Conservation (phyloP, 169 alveolate species). For the Plasmodium sp. region DNA sequence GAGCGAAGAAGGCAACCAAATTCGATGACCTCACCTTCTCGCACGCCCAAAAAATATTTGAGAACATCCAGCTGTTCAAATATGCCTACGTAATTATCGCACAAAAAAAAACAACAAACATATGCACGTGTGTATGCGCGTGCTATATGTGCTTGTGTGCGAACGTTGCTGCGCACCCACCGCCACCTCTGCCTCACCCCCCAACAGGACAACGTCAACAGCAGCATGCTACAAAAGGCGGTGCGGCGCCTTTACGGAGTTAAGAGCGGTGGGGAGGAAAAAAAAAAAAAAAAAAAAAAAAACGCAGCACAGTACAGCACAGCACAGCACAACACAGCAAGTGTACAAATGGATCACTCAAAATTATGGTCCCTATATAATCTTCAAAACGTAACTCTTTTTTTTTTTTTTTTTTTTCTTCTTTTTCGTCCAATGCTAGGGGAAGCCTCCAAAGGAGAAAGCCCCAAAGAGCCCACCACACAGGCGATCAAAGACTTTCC, state of each 20-base stretch:
- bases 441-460: conserved; percentile 36
- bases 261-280: conserved; percentile 12
- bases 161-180: not conserved
- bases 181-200: not conserved
- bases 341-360: not conserved
- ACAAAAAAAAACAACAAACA: not conserved
- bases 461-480: conserved; percentile 7
- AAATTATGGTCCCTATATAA: not conserved
- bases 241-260: conserved; percentile 63
- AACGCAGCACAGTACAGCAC: not conserved
- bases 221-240: conserved; percentile 62
- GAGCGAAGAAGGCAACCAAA: conserved; percentile 18
- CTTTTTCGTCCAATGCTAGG: not conserved
- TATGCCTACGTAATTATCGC: conserved; percentile 42
- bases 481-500: not conserved
- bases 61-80: conserved; percentile 58
- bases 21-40: conserved; percentile 69
- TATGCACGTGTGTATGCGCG: not conserved
- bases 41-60: conserved; percentile 74
- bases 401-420: not conserved
- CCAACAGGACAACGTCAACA: conserved; percentile 55
- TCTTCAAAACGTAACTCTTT: not conserved
- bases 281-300: not conserved
- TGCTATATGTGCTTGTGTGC: not conserved
- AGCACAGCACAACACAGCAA: not conserved